These are phyloP conservation scores for Cadophora sp. DNA, from an alignment of 2,329 filamentous ascomycete species.

Conservation along the genomic window DNA sequence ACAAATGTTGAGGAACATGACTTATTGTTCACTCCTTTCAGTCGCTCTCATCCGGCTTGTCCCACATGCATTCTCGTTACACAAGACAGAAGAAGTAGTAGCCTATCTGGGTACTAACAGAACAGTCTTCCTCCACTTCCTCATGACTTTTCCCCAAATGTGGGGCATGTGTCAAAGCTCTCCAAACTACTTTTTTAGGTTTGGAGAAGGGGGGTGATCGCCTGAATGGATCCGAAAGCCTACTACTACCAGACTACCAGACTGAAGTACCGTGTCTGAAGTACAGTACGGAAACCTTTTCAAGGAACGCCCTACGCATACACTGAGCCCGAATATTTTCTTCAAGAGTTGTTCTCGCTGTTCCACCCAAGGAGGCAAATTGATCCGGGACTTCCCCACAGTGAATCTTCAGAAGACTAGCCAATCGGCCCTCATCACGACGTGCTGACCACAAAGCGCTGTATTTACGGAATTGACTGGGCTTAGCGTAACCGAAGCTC, in stretches of 20 bases:
- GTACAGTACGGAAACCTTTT: not conserved
- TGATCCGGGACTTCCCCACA: not conserved
- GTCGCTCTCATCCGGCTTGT: not conserved
- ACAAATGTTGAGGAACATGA: not conserved
- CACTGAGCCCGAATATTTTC: not conserved
- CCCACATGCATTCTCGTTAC: not conserved
- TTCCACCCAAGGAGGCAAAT: conserved; percentile 8
- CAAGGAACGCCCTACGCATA: not conserved
- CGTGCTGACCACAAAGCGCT: conserved; percentile 13
- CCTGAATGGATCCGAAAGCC: not conserved
- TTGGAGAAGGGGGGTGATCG: not conserved
- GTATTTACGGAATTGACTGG: not conserved
- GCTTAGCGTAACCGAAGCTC: not conserved
- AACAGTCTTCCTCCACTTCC: not conserved
- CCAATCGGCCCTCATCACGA: conserved; percentile 4
- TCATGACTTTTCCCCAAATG: not conserved
- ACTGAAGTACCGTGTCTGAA: not conserved
- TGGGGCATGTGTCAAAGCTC: not conserved
- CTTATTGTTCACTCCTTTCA: not conserved
- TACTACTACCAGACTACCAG: no score
- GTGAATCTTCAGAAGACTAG: not conserved
- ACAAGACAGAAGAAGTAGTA: not conserved
- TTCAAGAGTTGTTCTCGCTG: not conserved
- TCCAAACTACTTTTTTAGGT: not conserved
- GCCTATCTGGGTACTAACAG: not conserved